phyloP scores from a whole-genome alignment of 352 stramenopile genomes.

The Aphanomyces cochlioides region DNA sequence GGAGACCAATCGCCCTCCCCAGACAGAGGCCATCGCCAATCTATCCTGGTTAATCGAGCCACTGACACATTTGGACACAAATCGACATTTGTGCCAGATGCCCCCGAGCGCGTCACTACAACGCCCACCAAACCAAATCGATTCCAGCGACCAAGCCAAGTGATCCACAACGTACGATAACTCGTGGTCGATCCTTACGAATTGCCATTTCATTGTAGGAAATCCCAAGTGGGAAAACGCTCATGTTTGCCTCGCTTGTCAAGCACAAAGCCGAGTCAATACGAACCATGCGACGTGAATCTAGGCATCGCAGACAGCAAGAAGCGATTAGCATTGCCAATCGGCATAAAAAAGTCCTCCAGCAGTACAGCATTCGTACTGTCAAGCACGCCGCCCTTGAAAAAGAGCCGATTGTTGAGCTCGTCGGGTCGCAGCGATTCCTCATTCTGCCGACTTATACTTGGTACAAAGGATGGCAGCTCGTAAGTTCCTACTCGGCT shows the following conservation, averaged over 20 bases:
- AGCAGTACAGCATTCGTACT: constrained; percentile 69
- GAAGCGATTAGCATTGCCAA: constrained; percentile 55
- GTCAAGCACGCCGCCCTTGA: constrained; percentile 42
- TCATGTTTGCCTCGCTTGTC: constrained; percentile 1
- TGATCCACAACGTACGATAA: background rate
- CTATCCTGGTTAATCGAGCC: background rate
- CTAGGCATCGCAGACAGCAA: constrained; percentile 36
- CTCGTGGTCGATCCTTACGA: background rate
- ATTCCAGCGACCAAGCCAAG: constrained; percentile 1
- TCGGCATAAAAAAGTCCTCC: constrained; percentile 69
- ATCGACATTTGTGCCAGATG: constrained; percentile 12
- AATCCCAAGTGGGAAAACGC: background rate
- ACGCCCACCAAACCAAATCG: background rate
- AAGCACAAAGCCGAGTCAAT: constrained; percentile 23
- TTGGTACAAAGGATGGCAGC: constrained; percentile 71
- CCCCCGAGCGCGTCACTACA: constrained; percentile 22
- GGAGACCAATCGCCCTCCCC: background rate
- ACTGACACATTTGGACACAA: background rate
- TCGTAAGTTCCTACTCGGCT: constrained; percentile 39
- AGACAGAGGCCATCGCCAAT: background rate
- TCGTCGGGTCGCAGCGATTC: constrained; percentile 37
- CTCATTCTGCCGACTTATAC: constrained; percentile 69
- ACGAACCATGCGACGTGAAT: background rate
- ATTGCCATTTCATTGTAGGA: background rate
- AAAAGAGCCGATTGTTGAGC: constrained; percentile 39